Evolutionary conservation across 2,329 filamentous ascomycete genomes (phyloP), one percentile per base, ranked within the genome.

Genomic region (Aspergillus felis): DNA sequence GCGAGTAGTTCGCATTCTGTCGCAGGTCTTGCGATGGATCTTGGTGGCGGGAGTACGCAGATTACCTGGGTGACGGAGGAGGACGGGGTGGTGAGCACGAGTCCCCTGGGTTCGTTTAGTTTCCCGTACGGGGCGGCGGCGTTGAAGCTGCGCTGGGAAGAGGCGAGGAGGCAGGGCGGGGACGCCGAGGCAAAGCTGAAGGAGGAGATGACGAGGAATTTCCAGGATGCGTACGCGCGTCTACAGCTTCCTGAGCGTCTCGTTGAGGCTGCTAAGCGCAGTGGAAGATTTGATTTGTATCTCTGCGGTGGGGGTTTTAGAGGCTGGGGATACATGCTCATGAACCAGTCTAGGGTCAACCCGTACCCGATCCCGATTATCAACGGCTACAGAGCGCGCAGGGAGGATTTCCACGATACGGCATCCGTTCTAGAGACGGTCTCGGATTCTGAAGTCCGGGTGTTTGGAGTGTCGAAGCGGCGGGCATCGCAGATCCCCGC

Each of bases 281-380:
- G 78, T 1, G 78, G 78, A 1, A 82, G 82, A 4, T 79, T 92
- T 57, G 85, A 88, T 35, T 79, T 96, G 8, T 96, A 92, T 71
- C 85, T 97, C 57, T 96, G 90, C 61, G 92, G 92, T 47, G 92
- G 92, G 25, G 92, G 92, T 0, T 96, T 96, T 70, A 82, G 92
- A 38, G 92, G 92, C 17, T 96, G 95, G 80, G 92, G 92, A 6
- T 95, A 91, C 73, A 86, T 96, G 68, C 81, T 96, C 53, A 92
- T 96, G 88, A 87, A 89, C 69, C 83, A 84, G 63, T 89, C 93
- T 66, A 74, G 79, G 5, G 83, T 91, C 47, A 79, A 82, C 54
- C 91, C 91, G 0, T 97, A 96, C 71, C 92, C 92, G 0, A 89
- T 96, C 27, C 85, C 91, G 0, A 87, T 88, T 22, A 88, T 94